Conservation (phyloP, 140 eudicot genomes). For the Artemisia princeps region DNA sequence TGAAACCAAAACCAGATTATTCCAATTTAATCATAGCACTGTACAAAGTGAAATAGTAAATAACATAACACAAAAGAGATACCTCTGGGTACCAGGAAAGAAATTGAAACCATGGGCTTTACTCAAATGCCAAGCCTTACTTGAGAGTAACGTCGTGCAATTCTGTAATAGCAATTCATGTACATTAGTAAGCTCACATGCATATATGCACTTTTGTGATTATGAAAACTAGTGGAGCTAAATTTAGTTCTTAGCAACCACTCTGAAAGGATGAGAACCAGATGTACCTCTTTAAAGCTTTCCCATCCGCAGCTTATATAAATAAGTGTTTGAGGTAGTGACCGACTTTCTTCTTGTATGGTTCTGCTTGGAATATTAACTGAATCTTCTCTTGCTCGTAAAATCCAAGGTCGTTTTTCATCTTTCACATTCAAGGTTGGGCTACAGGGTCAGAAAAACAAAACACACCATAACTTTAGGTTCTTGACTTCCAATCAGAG, state of each 20-base stretch:
- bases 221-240: slow-evolving; percentile 7
- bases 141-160: slow-evolving; percentile 60
- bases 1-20: slow-evolving; percentile 2
- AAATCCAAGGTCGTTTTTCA: slow-evolving; percentile 89
- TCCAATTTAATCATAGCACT: slow-evolving; percentile 3
- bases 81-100: slow-evolving; percentile 97
- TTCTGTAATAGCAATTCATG: slow-evolving; percentile 43
- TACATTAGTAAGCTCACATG: slow-evolving; percentile 23
- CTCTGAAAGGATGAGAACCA: slow-evolving; percentile 9
- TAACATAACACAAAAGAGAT: slow-evolving; percentile 6
- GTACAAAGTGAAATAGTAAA: slow-evolving; percentile 19
- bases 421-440: slow-evolving; percentile 45
- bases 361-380: slow-evolving; percentile 43
- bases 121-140: slow-evolving; percentile 76
- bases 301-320: slow-evolving; percentile 96
- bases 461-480: slow-evolving; percentile 16
- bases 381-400: slow-evolving; percentile 80
- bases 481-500: slow-evolving; percentile 12
- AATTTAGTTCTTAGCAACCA: slow-evolving; percentile 15
- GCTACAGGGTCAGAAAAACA: slow-evolving; percentile 30
- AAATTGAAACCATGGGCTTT: slow-evolving; percentile 90
- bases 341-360: slow-evolving; percentile 43
- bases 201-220: not conserved
- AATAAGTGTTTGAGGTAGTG: slow-evolving; percentile 73
- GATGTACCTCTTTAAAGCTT: slow-evolving; percentile 79